phyloP scores from a whole-genome alignment of 2,329 filamentous ascomycete genomes.

The Cladorrhinum sp. region DNA sequence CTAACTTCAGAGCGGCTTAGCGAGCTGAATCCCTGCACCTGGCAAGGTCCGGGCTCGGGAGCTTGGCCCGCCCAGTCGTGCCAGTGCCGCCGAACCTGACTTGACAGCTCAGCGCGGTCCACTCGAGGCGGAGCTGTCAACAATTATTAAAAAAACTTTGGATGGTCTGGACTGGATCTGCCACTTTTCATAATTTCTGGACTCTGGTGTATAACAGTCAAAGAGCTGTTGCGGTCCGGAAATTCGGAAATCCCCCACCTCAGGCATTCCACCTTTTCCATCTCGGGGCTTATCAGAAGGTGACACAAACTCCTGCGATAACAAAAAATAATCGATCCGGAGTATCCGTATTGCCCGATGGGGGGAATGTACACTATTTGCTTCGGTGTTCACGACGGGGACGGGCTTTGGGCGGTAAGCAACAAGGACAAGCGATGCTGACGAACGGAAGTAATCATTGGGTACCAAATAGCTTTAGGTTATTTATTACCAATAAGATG shows the following conservation, averaged over 20 bases:
- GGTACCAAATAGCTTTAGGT: background rate
- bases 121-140: background rate
- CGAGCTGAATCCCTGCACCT: conserved; percentile 12
- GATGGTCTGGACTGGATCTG: background rate
- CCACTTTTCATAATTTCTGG: background rate
- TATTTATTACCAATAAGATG: background rate
- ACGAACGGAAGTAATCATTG: background rate
- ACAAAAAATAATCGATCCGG: background rate
- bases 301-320: background rate
- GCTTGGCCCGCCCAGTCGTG: conserved; percentile 8
- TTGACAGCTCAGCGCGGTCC: conserved; percentile 14
- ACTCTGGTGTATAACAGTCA: background rate
- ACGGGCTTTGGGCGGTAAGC: background rate
- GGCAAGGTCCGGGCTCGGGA: conserved; percentile 10
- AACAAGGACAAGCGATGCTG: background rate
- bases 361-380: background rate
- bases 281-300: background rate
- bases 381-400: background rate
- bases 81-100: conserved; percentile 8
- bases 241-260: background rate
- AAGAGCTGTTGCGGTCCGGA: background rate
- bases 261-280: background rate
- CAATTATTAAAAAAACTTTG: background rate
- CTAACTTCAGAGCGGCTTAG: conserved; percentile 25
- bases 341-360: background rate